Conservation (phyloP, 2,329 filamentous ascomycete species). For the Penicillium griseofulvum region DNA sequence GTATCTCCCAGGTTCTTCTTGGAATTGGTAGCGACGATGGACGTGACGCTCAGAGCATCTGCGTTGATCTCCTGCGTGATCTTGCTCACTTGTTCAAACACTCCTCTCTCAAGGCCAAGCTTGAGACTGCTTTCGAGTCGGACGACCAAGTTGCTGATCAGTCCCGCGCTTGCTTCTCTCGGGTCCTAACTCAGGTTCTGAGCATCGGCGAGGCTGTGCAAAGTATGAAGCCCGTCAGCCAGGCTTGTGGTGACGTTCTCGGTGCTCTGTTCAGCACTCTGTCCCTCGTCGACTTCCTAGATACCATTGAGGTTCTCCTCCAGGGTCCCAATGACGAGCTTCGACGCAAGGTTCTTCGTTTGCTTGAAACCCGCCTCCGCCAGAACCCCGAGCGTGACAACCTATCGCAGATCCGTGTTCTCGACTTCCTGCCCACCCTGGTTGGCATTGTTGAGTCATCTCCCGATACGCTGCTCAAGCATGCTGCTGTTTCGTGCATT, state of each 20-base stretch:
- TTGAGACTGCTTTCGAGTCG: conserved; percentile 37
- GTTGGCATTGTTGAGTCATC: conserved; percentile 73
- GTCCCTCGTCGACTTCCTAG: conserved; percentile 84
- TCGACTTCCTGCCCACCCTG: conserved; percentile 76
- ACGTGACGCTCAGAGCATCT: conserved; percentile 45
- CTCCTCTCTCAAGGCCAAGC: conserved; percentile 42
- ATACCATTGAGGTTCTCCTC: conserved; percentile 78
- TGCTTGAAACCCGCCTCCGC: conserved; percentile 76
- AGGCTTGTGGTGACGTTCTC: conserved; percentile 64
- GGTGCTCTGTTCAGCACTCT: conserved; percentile 79
- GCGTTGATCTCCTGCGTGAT: conserved; percentile 42
- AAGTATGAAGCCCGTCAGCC: conserved; percentile 36
- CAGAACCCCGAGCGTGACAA: conserved; percentile 68
- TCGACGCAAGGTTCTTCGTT: conserved; percentile 74
- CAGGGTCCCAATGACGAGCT: conserved; percentile 71
- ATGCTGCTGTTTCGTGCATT: conserved; percentile 82
- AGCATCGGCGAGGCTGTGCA: conserved; percentile 58
- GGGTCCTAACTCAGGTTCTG: conserved; percentile 64
- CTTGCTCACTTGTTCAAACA: conserved; percentile 42
- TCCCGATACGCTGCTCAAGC: conserved; percentile 71
- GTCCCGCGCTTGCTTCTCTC: conserved; percentile 66
- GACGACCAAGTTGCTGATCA: conserved; percentile 57
- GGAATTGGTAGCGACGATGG: conserved; percentile 54
- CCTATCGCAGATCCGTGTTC: conserved; percentile 65
- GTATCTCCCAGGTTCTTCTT: conserved; percentile 69